Base-by-base conservation (phyloP, 139 green algal species). In the Chlamydomonas incerta region DNA sequence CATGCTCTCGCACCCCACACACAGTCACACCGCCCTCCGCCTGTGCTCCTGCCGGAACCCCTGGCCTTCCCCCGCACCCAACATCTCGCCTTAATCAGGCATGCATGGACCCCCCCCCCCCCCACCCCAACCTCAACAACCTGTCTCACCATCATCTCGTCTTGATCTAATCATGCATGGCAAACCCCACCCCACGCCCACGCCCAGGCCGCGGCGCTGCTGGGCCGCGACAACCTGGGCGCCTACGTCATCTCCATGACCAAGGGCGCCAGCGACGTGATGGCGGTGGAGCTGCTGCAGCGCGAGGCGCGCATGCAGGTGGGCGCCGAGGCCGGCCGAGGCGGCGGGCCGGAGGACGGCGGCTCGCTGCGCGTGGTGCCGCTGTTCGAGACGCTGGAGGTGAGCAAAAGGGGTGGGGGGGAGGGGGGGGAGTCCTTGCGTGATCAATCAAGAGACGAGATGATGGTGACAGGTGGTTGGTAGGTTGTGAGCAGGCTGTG, bases 201-300 rank as follows among this genome's bases (percentile, higher is more conserved):
- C 41, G 4, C 80, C 81, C 66, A 74, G 76, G 76, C 87, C 37
- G 88, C 86, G 33, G 88, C 89, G 1, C 82, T 72, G 24, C 83
- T 94, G 79, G 89, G 89, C 57, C 74, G 66, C 34, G 71, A 90
- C 79, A 94, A 86, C 31, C 91, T 99, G 60, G 97, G 95, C 8
- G 96, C 97, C 0, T 99, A 99, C 87, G 96, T 99, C 69, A 99
- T 99, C 91, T 95, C 88, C 83, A 99, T 99, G 97, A 91, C 95
- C 60, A 92, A 92, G 75, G 85, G 82, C 41, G 93, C 97, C 50
- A 95, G 84, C 33, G 97, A 99, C 86, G 96, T 99, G 57, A 92
- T 99, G 75, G 93, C 94, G 26, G 97, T 99, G 75, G 93, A 98
- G 88, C 95, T 99, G 83, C 93, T 99, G 82, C 96, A 99, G 93